Conservation (phyloP, 108 stramenopile species). For the Seminavis robusta region DNA sequence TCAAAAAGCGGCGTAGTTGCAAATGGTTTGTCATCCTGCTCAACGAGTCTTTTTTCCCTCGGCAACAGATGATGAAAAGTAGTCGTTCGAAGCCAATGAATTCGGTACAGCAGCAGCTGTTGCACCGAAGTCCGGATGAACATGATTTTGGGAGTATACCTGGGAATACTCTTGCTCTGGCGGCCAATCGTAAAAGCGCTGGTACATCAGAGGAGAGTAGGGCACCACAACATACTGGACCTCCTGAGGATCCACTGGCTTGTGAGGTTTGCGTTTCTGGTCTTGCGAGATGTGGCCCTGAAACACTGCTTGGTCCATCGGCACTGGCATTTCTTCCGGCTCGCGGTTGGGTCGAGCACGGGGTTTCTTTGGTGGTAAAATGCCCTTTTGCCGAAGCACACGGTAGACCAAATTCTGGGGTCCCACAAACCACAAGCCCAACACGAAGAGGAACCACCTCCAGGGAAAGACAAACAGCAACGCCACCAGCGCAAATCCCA, state of each 20-base stretch:
- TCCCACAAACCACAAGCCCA: constrained; percentile 50
- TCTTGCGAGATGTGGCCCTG: constrained; percentile 22
- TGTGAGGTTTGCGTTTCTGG: constrained; percentile 10
- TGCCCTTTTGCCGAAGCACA: constrained; percentile 20
- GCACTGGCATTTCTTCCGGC: constrained; percentile 6
- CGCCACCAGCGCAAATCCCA: constrained; percentile 14
- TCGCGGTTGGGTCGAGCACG: neutral
- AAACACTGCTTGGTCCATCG: constrained; percentile 36
- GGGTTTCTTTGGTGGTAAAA: constrained; percentile 1
- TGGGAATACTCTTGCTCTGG: constrained; percentile 47
- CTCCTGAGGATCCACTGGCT: constrained; percentile 20
- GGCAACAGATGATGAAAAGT: too few relatives aligned
- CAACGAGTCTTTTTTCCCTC: too few relatives aligned
- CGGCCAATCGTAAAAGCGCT: constrained; percentile 76
- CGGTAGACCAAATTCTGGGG: constrained; percentile 46
- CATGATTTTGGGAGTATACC: constrained; percentile 18
- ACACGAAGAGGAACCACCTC: constrained; percentile 51
- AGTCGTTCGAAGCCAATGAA: too few relatives aligned
- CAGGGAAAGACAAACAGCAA: constrained; percentile 64
- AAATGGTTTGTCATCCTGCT: too few relatives aligned
- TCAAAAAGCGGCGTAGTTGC: too few relatives aligned
- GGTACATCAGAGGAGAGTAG: constrained; percentile 55
- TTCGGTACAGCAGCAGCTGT: too few relatives aligned
- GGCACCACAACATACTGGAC: constrained; percentile 61
- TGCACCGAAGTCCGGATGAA: too few relatives aligned